Conservation (phyloP, 768 basidiomycete genomes). For the Podaxis sp. region DNA sequence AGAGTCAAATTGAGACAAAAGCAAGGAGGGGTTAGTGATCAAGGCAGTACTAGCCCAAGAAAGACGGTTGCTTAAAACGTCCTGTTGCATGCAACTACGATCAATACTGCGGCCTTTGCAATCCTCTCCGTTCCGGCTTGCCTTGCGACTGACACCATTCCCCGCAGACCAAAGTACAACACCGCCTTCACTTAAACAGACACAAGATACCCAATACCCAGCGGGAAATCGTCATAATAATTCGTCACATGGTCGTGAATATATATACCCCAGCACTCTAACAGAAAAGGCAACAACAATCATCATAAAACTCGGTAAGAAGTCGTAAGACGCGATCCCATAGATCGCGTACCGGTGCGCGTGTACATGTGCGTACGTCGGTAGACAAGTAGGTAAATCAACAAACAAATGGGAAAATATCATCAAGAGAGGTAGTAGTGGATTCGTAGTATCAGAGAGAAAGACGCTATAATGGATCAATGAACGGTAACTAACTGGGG, state of each 20-base stretch:
- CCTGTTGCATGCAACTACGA: background rate
- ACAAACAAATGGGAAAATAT: background rate
- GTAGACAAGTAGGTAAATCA: background rate
- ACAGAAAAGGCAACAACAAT: background rate
- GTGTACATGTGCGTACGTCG: too few species aligned
- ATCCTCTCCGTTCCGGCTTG: too few species aligned
- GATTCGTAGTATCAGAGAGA: background rate
- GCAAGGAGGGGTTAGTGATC: background rate
- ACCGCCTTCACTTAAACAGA: background rate
- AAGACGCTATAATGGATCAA: background rate
- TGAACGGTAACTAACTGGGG: background rate
- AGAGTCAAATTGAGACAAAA: background rate
- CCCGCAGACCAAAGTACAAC: background rate
- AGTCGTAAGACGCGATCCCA: background rate
- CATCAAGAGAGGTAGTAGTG: background rate
- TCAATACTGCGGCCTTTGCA: background rate
- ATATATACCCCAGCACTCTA: background rate
- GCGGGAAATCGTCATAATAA: background rate
- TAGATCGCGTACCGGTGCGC: background rate
- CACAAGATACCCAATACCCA: background rate
- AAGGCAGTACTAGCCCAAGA: background rate
- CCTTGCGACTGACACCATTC: too few species aligned
- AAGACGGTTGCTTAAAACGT: background rate
- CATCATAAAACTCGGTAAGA: background rate
- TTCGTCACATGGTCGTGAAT: background rate